A percentile compares a stretch with the other conserved stretches of the same genome.
These are phyloP conservation scores for Priceomyces castillae DNA, from an alignment of 805 yeast genomes.

Conservation along the genomic window DNA sequence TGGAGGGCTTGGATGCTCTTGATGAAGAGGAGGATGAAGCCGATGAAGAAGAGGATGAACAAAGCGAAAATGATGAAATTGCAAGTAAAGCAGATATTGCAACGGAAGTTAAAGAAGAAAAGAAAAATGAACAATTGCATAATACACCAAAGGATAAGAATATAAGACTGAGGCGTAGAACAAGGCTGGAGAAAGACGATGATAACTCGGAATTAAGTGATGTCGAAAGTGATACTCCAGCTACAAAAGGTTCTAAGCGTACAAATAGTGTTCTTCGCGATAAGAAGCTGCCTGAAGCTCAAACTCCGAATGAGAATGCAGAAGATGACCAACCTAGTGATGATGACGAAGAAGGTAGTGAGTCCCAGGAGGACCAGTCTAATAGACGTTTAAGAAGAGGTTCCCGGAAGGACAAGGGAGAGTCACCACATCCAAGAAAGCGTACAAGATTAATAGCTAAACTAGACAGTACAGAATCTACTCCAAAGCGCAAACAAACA, in stretches of 20 bases:
- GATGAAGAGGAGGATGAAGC: conserved; percentile 32
- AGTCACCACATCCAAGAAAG: conserved; percentile 11
- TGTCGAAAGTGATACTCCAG: conserved; percentile 7
- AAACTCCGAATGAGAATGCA: conserved; percentile 7
- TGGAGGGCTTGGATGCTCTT: conserved; percentile 54
- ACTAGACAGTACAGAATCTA: conserved; percentile 9
- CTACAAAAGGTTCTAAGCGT: conserved; percentile 3
- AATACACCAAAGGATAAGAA: not conserved
- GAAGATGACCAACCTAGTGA: conserved; percentile 18
- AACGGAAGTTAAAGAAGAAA: conserved; percentile 5
- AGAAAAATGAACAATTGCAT: conserved; percentile 8
- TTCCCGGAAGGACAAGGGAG: conserved; percentile 2
- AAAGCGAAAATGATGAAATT: conserved; percentile 9
- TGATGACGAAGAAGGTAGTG: conserved; percentile 18
- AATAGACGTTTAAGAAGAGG: conserved; percentile 1
- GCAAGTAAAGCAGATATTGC: conserved; percentile 7
- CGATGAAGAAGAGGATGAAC: conserved; percentile 17
- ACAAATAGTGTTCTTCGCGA: not conserved
- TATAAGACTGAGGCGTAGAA: conserved; percentile 3
- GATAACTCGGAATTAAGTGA: conserved; percentile 13
- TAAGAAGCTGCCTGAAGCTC: conserved; percentile 4
- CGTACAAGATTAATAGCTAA: conserved; percentile 13
- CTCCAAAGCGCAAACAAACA: conserved; percentile 12
- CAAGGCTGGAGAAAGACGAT: conserved; percentile 6
- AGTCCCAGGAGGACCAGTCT: conserved; percentile 3